These are phyloP conservation scores for Auricularia cornea DNA, from an alignment of 768 basidiomycete genomes.

Conservation along the genomic window DNA sequence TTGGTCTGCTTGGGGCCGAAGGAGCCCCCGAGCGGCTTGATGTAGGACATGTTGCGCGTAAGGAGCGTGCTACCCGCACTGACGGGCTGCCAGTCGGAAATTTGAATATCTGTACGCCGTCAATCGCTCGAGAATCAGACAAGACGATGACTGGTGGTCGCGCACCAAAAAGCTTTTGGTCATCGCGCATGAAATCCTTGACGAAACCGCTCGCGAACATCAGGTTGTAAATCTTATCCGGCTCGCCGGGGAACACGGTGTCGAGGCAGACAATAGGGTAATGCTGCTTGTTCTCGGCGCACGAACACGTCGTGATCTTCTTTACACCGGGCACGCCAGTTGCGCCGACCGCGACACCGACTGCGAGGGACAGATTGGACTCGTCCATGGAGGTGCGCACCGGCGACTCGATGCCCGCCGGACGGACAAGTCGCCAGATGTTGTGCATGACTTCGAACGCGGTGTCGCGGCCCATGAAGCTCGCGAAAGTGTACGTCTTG, in stretches of 20 bases:
- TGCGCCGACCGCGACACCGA: constrained; percentile 6
- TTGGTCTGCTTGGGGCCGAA: constrained; percentile 93
- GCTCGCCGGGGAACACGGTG: constrained; percentile 74
- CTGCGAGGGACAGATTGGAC: constrained; percentile 1
- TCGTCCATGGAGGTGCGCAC: constrained; percentile 6
- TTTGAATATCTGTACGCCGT: constrained; percentile 68
- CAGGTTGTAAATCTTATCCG: constrained; percentile 91
- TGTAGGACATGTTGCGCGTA: constrained; percentile 88
- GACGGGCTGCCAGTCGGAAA: constrained; percentile 86
- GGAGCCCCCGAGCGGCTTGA: constrained; percentile 81
- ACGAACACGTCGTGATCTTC: constrained; percentile 66
- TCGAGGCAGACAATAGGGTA: constrained; percentile 70
- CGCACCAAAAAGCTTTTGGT: constrained; percentile 83
- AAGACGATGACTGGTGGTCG: constrained; percentile 4
- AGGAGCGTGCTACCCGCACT: constrained; percentile 57
- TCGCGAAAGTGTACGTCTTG: constrained; percentile 88
- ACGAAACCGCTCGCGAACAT: constrained; percentile 95
- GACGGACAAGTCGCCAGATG: constrained; percentile 88
- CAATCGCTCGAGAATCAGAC: background rate
- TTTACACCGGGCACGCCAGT: constrained; percentile 17
- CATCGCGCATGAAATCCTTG: constrained; percentile 84
- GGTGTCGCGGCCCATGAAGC: constrained; percentile 92
- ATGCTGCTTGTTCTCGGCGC: constrained; percentile 63
- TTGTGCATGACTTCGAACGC: constrained; percentile 94
- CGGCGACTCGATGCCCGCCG: constrained; percentile 33